Evolutionary conservation across 208 protist species (phyloP).

Genomic region (Trypanosoma avium): DNA sequence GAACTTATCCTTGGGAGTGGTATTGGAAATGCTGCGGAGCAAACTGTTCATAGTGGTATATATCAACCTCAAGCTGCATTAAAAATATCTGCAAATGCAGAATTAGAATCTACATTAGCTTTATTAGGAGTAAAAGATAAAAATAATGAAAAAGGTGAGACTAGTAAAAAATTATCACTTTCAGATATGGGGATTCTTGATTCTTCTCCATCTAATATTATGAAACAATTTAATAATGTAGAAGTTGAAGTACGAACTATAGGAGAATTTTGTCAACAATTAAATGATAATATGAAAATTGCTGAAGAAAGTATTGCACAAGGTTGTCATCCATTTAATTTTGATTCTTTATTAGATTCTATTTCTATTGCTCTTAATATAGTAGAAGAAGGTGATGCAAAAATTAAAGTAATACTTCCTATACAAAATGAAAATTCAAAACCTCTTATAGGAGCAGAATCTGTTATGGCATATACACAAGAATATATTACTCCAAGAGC

Average conservation of each 20-base stretch:
- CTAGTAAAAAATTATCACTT: background rate
- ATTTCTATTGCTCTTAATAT: slow-evolving; percentile 41
- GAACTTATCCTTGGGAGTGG: slow-evolving; percentile 70
- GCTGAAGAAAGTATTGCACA: slow-evolving; percentile 45
- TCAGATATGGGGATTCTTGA: slow-evolving; percentile 11
- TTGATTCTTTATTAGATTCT: slow-evolving; percentile 53
- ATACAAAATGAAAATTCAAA: slow-evolving; percentile 25
- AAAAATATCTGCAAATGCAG: slow-evolving; percentile 31
- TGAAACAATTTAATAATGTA: slow-evolving; percentile 13
- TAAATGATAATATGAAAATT: slow-evolving; percentile 57
- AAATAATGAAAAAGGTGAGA: background rate
- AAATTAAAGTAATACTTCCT: slow-evolving; percentile 44
- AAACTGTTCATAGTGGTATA: slow-evolving; percentile 44
- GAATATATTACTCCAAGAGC: slow-evolving; percentile 42
- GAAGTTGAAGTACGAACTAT: slow-evolving; percentile 36
- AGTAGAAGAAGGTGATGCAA: slow-evolving; percentile 60
- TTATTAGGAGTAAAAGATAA: background rate
- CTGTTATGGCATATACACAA: slow-evolving; percentile 58
- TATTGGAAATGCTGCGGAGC: slow-evolving; percentile 51
- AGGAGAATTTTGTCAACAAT: slow-evolving; percentile 42
- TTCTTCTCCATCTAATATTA: slow-evolving; percentile 9
- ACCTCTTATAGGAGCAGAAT: slow-evolving; percentile 57
- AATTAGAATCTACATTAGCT: background rate
- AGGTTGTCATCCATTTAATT: slow-evolving; percentile 50
- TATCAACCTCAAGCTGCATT: slow-evolving; percentile 70